Percentiles rank a stretch among this genome's conserved stretches.
Conservation (phyloP, 164 flowering plant genomes). For the Aristolochia contorta region DNA sequence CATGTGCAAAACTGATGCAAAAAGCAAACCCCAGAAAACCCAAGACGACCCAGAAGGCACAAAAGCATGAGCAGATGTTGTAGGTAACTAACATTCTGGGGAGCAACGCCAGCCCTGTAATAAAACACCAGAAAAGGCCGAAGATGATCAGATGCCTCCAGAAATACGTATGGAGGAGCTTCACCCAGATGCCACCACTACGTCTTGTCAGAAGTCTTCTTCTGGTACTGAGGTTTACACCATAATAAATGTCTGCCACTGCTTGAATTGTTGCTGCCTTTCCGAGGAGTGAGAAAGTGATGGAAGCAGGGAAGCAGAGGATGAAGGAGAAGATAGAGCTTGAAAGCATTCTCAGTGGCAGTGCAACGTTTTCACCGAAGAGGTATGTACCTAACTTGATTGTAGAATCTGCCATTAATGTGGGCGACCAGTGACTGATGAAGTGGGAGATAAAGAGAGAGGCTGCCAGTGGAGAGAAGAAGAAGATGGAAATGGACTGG, state of each 20-base stretch:
- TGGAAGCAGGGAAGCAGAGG: slow-evolving; percentile 25
- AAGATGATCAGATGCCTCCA: slow-evolving; percentile 22
- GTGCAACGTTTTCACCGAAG: slow-evolving; percentile 11
- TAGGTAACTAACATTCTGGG: no score
- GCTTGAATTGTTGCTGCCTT: slow-evolving; percentile 31
- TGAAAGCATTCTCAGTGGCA: slow-evolving; percentile 15
- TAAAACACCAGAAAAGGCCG: slow-evolving; percentile 17
- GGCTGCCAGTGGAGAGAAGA: slow-evolving; percentile 29
- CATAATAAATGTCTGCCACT: slow-evolving; percentile 29
- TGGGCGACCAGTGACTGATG: slow-evolving; percentile 22
- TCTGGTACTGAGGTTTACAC: slow-evolving; percentile 14
- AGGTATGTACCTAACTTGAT: slow-evolving; percentile 8
- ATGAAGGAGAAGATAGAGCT: slow-evolving; percentile 20
- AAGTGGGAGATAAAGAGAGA: slow-evolving; percentile 28
- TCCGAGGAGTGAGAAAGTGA: slow-evolving; percentile 32
- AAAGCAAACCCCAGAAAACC: slow-evolving; percentile 19
- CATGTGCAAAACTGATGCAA: slow-evolving; percentile 28
- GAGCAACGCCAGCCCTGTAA: slow-evolving; percentile 6
- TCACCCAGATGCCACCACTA: slow-evolving; percentile 25
- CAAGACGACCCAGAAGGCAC: slow-evolving; percentile 19
- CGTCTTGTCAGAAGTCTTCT: slow-evolving; percentile 22
- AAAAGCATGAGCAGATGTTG: slow-evolving; percentile 10
- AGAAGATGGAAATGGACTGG: slow-evolving; percentile 28
- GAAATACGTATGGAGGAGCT: slow-evolving; percentile 31
- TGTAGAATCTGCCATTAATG: slow-evolving; percentile 13